These are phyloP conservation scores for Quercus phellos DNA, from an alignment of 331 rosid species.

Conservation along the genomic window DNA sequence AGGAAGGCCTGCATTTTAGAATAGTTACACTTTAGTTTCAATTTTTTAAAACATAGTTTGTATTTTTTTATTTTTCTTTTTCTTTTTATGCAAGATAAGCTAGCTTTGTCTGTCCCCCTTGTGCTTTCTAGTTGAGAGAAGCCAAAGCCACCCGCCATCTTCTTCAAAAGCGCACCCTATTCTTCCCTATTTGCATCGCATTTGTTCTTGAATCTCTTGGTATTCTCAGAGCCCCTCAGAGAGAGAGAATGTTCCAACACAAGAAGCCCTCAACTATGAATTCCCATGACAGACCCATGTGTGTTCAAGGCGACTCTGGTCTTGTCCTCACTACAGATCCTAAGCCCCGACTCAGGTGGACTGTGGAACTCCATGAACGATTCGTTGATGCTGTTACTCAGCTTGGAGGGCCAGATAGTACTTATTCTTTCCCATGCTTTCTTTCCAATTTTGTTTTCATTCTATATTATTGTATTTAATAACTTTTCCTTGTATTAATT, in stretches of 20 bases:
- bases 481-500: neutral
- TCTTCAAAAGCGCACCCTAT: constrained; percentile 90
- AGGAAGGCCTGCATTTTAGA: constrained; percentile 49
- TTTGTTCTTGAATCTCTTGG: constrained; percentile 96
- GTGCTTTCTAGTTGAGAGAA: constrained; percentile 28
- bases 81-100: constrained; percentile 35
- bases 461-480: neutral
- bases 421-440: neutral
- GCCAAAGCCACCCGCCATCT: constrained; percentile 42
- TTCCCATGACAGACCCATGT: constrained; percentile 95
- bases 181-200: constrained; percentile 91
- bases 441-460: neutral
- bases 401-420: constrained; percentile 99
- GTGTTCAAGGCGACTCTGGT: constrained; percentile 97
- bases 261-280: constrained; percentile 98
- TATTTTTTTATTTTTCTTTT: constrained; percentile 20
- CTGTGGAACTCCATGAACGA: constrained; percentile 97
- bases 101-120: constrained; percentile 25
- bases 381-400: constrained; percentile 97
- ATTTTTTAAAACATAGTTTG: neutral
- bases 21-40: constrained; percentile 27
- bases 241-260: constrained; percentile 87
- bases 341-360: constrained; percentile 98
- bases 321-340: constrained; percentile 99
- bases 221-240: constrained; percentile 52